Evolutionary conservation across 495 filamentous ascomycete genomes (phyloP).

Genomic region (Cercophora samala): DNA sequence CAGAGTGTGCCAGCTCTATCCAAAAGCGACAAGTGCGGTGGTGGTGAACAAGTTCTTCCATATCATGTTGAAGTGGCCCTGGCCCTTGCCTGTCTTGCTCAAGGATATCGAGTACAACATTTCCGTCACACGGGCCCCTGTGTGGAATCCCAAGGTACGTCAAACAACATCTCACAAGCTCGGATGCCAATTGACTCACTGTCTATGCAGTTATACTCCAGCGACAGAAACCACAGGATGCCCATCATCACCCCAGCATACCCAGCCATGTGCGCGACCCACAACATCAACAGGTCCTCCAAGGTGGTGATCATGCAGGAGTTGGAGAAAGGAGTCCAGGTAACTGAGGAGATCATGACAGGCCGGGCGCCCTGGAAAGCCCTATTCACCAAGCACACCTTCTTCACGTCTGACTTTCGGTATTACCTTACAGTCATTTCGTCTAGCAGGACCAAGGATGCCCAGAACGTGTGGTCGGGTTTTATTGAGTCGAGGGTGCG

Average conservation of each 20-base stretch:
- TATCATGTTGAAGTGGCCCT: conserved; percentile 86
- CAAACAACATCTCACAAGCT: not conserved
- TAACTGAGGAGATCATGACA: conserved; percentile 75
- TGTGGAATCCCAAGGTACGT: conserved; percentile 91
- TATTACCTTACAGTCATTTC: conserved; percentile 89
- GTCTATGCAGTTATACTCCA: conserved; percentile 63
- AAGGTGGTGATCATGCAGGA: conserved; percentile 80
- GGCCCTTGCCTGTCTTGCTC: conserved; percentile 86
- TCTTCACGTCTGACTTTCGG: conserved; percentile 89
- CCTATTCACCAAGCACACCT: conserved; percentile 80
- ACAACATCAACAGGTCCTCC: conserved; percentile 85
- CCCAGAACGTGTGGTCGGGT: conserved; percentile 82
- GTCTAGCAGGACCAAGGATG: conserved; percentile 80
- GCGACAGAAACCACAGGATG: conserved; percentile 84
- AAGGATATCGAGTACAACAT: conserved; percentile 84
- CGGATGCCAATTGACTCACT: conserved; percentile 35
- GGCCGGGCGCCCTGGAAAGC: conserved; percentile 77
- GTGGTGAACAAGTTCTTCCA: conserved; percentile 91
- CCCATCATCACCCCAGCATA: conserved; percentile 96
- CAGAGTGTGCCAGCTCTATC: conserved; percentile 94
- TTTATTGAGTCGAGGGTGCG: conserved; percentile 90
- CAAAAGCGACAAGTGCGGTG: conserved; percentile 78
- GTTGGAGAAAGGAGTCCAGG: conserved; percentile 68
- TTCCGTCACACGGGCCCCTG: conserved; percentile 61
- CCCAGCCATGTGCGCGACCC: conserved; percentile 93